Conservation (phyloP, 805 yeast species). For the Hanseniaspora valbyensis region DNA sequence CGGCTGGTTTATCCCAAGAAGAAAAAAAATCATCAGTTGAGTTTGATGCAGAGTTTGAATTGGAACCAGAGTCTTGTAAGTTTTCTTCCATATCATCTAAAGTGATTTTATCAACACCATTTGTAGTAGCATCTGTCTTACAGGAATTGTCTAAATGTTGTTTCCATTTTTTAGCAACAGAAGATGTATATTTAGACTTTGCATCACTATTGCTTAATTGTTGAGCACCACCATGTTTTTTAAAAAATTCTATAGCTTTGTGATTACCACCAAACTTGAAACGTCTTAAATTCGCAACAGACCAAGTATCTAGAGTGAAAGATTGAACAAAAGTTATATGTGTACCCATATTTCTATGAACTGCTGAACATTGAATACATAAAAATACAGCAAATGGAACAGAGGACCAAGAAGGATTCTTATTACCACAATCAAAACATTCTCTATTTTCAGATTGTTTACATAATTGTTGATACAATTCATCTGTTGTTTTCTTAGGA, state of each 20-base stretch:
- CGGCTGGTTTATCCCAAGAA: slow-evolving; percentile 72
- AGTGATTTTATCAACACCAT: slow-evolving; percentile 64
- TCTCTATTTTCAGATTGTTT: slow-evolving; percentile 55
- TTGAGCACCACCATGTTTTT: slow-evolving; percentile 76
- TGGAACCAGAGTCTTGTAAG: slow-evolving; percentile 24
- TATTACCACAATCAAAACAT: slow-evolving; percentile 89
- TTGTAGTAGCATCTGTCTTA: slow-evolving; percentile 52
- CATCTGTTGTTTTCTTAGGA: slow-evolving; percentile 55
- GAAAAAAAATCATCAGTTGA: slow-evolving; percentile 80
- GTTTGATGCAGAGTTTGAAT: slow-evolving; percentile 30
- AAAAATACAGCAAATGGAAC: slow-evolving; percentile 89
- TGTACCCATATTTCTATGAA: slow-evolving; percentile 90
- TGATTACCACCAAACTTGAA: slow-evolving; percentile 93
- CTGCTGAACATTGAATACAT: slow-evolving; percentile 91
- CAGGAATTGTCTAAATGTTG: slow-evolving; percentile 58
- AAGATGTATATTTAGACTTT: slow-evolving; percentile 65
- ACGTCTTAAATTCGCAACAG: slow-evolving; percentile 74
- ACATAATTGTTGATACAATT: slow-evolving; percentile 47
- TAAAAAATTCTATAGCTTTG: slow-evolving; percentile 68
- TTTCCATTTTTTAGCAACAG: slow-evolving; percentile 70
- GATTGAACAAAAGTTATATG: slow-evolving; percentile 93
- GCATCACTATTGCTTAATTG: slow-evolving; percentile 50
- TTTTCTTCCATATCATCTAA: slow-evolving; percentile 28
- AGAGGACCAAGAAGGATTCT: slow-evolving; percentile 97
- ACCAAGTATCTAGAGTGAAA: slow-evolving; percentile 88